These are phyloP conservation scores for Seminavis robusta DNA, from an alignment of 108 stramenopile species.

Conservation along the genomic window DNA sequence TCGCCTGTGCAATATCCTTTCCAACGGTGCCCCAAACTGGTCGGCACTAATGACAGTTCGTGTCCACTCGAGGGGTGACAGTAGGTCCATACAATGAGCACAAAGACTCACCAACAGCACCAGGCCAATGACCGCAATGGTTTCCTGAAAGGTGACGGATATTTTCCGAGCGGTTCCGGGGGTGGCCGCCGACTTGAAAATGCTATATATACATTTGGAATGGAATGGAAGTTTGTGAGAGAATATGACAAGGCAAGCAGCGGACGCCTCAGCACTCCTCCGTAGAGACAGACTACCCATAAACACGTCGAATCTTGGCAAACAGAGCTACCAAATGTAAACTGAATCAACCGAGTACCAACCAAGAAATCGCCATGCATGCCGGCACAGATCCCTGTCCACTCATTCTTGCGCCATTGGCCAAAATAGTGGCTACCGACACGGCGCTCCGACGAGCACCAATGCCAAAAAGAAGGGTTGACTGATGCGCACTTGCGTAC, in stretches of 20 bases:
- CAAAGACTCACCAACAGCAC: slow-evolving; percentile 6
- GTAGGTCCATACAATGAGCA: slow-evolving; percentile 5
- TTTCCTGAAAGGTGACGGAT: no score
- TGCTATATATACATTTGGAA: no score
- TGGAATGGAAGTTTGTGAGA: no score
- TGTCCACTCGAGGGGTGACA: slow-evolving; percentile 6
- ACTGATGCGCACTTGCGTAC: no score
- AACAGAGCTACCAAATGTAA: slow-evolving; percentile 30
- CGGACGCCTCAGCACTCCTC: no score
- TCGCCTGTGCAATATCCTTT: slow-evolving; percentile 7
- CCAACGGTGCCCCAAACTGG: slow-evolving; percentile 7
- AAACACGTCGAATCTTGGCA: slow-evolving; percentile 28
- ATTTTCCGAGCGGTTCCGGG: no score
- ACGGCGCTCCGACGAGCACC: slow-evolving; percentile 5
- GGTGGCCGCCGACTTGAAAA: no score
- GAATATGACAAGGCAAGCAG: no score
- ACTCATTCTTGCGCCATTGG: not conserved
- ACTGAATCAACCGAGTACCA: slow-evolving; percentile 25
- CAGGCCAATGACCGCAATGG: not conserved
- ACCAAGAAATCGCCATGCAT: no score
- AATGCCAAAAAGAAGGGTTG: slow-evolving; percentile 8
- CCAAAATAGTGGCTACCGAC: slow-evolving; percentile 2
- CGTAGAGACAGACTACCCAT: no score
- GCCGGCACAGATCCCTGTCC: slow-evolving; percentile 4
- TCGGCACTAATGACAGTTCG: not conserved